phyloP scores from a whole-genome alignment of 2,329 filamentous ascomycete genomes.

The Thelonectria discophora region DNA sequence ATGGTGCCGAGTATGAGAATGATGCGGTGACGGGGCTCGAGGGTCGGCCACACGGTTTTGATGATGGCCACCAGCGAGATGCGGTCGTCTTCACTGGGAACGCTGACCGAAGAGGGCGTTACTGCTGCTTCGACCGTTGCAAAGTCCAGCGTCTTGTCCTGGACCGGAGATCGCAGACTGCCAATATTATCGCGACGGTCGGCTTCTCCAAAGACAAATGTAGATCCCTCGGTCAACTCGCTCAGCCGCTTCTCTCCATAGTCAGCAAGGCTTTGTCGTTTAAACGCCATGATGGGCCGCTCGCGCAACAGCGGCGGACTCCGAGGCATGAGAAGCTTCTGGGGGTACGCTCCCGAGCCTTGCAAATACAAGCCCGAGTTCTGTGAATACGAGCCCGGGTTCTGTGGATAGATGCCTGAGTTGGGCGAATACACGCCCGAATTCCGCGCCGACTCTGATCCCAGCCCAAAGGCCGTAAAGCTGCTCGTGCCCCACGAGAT shows the following conservation, averaged over 20 bases:
- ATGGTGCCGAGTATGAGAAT: constrained; percentile 69
- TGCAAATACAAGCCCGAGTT: too few species aligned
- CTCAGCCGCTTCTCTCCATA: constrained; percentile 16
- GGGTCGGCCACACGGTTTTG: constrained; percentile 73
- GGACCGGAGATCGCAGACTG: constrained; percentile 19
- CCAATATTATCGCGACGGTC: constrained; percentile 45
- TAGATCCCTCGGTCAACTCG: constrained; percentile 22
- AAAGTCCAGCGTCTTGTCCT: constrained; percentile 1
- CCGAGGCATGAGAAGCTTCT: constrained; percentile 9
- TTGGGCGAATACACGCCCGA: constrained; percentile 20
- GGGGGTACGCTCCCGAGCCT: constrained; percentile 9
- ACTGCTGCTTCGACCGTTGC: neutral
- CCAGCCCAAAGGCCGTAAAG: constrained; percentile 31
- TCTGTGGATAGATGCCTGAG: constrained; percentile 27
- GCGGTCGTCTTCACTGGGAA: constrained; percentile 5
- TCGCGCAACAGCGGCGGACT: constrained; percentile 22
- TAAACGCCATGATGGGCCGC: constrained; percentile 24
- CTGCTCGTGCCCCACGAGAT: constrained; percentile 36
- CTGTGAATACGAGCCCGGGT: constrained; percentile 16
- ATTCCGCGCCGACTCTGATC: constrained; percentile 37
- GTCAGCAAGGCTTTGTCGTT: constrained; percentile 22
- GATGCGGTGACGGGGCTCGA: constrained; percentile 61
- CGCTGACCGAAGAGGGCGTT: neutral
- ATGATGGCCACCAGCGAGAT: constrained; percentile 41
- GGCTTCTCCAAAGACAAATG: constrained; percentile 35